These are phyloP conservation scores for Fusarium sp. DNA, from an alignment of 2,329 filamentous ascomycete species.

Conservation along the genomic window DNA sequence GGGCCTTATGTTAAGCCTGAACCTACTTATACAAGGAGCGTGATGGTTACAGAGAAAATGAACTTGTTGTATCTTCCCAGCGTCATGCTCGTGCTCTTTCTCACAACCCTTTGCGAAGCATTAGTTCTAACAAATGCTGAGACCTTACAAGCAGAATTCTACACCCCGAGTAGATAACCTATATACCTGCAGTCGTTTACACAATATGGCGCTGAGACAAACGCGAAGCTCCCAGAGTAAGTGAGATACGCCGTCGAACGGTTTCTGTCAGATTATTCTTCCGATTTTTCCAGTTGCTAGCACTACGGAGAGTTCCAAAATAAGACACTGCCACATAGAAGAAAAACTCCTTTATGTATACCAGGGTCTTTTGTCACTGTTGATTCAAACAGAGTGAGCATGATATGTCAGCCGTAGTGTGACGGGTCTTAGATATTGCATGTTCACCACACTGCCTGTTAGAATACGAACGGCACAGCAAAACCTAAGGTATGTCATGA, in stretches of 20 bases:
- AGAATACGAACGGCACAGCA: neutral
- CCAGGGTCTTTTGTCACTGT: neutral
- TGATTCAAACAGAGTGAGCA: neutral
- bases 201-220: neutral
- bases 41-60: no score
- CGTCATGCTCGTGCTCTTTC: no score
- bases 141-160: no score
- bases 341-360: neutral
- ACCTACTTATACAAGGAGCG: neutral
- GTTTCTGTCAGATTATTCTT: neutral
- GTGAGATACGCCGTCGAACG: neutral
- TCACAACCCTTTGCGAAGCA: no score
- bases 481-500: neutral
- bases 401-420: neutral
- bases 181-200: neutral
- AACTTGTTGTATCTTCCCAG: neutral
- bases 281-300: neutral
- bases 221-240: neutral
- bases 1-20: no score
- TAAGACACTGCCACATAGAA: neutral
- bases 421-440: neutral
- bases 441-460: neutral
- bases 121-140: no score
- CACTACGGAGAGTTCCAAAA: neutral
- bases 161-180: neutral